phyloP scores from a whole-genome alignment of 345 rosid species.

The Populus alba region DNA sequence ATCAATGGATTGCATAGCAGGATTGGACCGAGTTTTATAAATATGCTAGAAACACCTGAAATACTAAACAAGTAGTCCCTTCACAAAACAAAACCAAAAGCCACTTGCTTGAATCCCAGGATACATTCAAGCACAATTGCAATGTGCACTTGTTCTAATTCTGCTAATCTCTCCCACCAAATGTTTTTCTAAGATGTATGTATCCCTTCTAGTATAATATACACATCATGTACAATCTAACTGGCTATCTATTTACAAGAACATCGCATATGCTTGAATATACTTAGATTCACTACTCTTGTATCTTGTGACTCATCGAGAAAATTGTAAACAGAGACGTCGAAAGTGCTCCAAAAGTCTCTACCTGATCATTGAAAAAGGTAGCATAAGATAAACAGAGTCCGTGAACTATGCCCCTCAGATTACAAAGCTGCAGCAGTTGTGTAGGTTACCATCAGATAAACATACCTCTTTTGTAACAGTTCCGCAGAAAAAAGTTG shows the following conservation, averaged over 20 bases:
- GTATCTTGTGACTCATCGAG: not conserved
- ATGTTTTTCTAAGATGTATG: not conserved
- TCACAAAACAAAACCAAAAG: too few relatives aligned
- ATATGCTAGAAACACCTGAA: too few relatives aligned
- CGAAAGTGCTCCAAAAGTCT: not conserved
- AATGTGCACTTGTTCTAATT: too few relatives aligned
- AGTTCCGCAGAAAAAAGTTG: slow-evolving; percentile 5
- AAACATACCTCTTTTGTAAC: not conserved
- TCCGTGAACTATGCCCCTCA: not conserved
- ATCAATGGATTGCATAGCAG: too few relatives aligned
- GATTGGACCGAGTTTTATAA: too few relatives aligned
- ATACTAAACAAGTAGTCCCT: too few relatives aligned
- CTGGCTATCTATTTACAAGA: not conserved
- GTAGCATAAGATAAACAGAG: not conserved
- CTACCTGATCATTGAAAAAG: not conserved
- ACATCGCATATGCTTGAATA: not conserved
- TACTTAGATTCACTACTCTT: not conserved
- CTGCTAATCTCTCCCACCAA: not conserved
- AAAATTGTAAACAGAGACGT: not conserved
- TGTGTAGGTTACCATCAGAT: not conserved
- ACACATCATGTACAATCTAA: too few relatives aligned
- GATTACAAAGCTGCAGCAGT: not conserved
- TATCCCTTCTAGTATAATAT: not conserved
- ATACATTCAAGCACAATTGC: too few relatives aligned
- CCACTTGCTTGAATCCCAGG: too few relatives aligned